Percentiles rank a stretch among this genome's conserved stretches.
phyloP scores from a whole-genome alignment of 495 filamentous ascomycete genomes.

The Durotheca rogersii region DNA sequence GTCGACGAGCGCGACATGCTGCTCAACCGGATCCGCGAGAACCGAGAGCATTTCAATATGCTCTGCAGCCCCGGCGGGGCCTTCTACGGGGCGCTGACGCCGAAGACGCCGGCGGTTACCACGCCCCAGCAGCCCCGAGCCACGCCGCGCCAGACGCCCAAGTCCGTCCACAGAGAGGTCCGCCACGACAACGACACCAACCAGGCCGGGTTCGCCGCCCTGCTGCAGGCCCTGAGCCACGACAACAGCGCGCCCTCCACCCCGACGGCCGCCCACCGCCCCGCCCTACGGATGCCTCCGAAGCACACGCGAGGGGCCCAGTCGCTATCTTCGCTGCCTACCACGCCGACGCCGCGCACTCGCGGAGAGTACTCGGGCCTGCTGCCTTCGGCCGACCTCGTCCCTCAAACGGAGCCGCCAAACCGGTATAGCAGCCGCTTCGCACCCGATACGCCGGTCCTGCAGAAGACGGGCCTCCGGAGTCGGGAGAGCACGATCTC shows the following conservation, averaged over 20 bases:
- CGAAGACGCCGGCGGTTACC: conserved; percentile 51
- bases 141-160: conserved; percentile 51
- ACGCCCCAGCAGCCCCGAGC: conserved; percentile 50
- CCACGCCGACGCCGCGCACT: conserved; percentile 61
- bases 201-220: conserved; percentile 67
- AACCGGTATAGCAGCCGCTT: conserved; percentile 37
- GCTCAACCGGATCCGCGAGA: conserved; percentile 80
- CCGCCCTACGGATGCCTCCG: conserved; percentile 48
- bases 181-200: conserved; percentile 43
- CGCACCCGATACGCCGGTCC: conserved; percentile 33
- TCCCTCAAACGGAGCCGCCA: conserved; percentile 56
- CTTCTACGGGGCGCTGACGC: conserved; percentile 55
- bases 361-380: conserved; percentile 48
- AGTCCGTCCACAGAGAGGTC: conserved; percentile 39
- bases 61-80: conserved; percentile 59
- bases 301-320: conserved; percentile 68
- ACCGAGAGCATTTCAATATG: conserved; percentile 76
- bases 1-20: conserved; percentile 72
- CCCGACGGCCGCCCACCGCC: conserved; percentile 34
- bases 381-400: conserved; percentile 56
- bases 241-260: conserved; percentile 69
- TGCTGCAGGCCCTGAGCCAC: conserved; percentile 74
- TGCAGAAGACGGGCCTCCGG: conserved; percentile 49
- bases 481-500: conserved; percentile 90
- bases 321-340: conserved; percentile 78